A percentile compares a stretch with the other conserved stretches of the same genome.
phyloP scores from a whole-genome alignment of 176 grass and related monocot genomes.

The Coix lacrymajobi region DNA sequence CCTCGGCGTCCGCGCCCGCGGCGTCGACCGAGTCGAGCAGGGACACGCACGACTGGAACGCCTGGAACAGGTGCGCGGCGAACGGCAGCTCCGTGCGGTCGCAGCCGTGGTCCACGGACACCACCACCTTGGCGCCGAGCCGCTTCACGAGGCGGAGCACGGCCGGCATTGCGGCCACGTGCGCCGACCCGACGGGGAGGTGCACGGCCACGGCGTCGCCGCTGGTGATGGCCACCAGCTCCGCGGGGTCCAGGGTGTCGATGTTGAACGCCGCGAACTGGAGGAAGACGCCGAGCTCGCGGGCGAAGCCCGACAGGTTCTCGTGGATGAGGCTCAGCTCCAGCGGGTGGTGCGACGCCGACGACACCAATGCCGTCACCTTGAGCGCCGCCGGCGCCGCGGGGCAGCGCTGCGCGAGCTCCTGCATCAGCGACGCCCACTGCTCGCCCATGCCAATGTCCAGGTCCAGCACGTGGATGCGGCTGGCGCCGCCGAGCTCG shows the following conservation, averaged over 20 bases:
- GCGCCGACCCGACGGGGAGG: conserved; percentile 51
- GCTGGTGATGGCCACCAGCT: conserved; percentile 34
- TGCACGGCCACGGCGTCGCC: conserved; percentile 69
- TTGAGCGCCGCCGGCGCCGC: conserved; percentile 42
- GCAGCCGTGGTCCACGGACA: conserved; percentile 74
- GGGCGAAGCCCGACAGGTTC: conserved; percentile 72
- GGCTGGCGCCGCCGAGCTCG: conserved; percentile 37
- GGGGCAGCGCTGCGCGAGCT: conserved; percentile 62
- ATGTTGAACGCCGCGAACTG: conserved; percentile 61
- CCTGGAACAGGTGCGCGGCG: conserved; percentile 62
- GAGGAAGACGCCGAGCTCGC: conserved; percentile 55
- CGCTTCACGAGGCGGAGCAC: conserved; percentile 66
- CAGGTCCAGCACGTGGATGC: conserved; percentile 85
- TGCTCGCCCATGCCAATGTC: conserved; percentile 92
- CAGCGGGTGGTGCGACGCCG: conserved; percentile 56
- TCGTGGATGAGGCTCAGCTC: conserved; percentile 80
- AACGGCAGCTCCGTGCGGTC: conserved; percentile 70
- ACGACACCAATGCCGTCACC: conserved; percentile 71
- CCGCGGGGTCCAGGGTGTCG: conserved; percentile 55
- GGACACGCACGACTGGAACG: conserved; percentile 61
- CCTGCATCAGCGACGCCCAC: conserved; percentile 94
- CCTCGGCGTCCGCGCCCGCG: conserved; percentile 46
- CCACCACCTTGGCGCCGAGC: conserved; percentile 62
- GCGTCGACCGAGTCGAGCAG: conserved; percentile 82
- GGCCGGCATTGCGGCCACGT: conserved; percentile 49